Conservation (phyloP, 345 rosid genomes). For the Pistacia atlantica region DNA sequence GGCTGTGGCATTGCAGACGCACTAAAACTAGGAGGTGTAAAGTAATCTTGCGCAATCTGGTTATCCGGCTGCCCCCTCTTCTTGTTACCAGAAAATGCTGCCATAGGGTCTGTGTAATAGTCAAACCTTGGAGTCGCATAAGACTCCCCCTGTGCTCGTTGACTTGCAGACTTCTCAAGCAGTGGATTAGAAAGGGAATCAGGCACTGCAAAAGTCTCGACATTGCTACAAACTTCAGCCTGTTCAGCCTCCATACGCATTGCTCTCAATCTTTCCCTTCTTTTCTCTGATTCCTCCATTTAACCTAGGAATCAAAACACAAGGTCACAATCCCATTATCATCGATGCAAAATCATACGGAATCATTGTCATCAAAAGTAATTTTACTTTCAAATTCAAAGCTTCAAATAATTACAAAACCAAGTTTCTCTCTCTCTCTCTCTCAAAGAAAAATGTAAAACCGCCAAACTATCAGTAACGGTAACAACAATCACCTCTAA, state of each 20-base stretch:
- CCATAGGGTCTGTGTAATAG: conserved; percentile 78
- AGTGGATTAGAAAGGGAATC: conserved; percentile 69
- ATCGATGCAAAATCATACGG: not conserved
- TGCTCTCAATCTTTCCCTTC: conserved; percentile 72
- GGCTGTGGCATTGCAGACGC: conserved; percentile 26
- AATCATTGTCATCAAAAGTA: not conserved
- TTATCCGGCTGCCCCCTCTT: conserved; percentile 32
- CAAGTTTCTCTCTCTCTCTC: too few relatives aligned
- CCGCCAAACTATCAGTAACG: too few relatives aligned
- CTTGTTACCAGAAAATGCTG: conserved; percentile 71
- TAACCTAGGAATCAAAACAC: not conserved
- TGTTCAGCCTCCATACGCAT: conserved; percentile 72
- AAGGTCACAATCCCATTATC: not conserved
- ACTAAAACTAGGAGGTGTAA: conserved; percentile 28
- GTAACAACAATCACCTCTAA: too few relatives aligned
- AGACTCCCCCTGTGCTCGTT: conserved; percentile 29
- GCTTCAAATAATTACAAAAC: not conserved
- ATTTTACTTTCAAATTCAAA: not conserved
- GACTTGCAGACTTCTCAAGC: conserved; percentile 40
- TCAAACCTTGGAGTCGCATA: conserved; percentile 58
- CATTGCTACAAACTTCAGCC: conserved; percentile 36
- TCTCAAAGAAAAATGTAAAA: too few relatives aligned
- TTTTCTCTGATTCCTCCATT: conserved; percentile 83
- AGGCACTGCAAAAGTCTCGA: conserved; percentile 33
- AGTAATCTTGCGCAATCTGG: conserved; percentile 31